Evolutionary conservation across 495 filamentous ascomycete species (phyloP).

Genomic region (Tuber brumale): DNA sequence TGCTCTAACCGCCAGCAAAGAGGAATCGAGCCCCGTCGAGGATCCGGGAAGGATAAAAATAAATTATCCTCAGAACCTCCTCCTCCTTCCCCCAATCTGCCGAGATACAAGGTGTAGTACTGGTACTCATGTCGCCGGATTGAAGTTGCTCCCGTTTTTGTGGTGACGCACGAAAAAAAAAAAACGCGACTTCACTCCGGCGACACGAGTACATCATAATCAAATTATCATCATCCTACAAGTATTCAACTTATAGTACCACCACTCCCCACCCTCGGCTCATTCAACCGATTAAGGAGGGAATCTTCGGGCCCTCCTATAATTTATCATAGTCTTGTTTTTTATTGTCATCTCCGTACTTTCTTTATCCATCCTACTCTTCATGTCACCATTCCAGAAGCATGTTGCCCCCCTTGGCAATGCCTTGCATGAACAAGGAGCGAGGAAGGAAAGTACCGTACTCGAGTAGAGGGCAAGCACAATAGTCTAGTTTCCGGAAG

Average conservation of each 20-base stretch:
- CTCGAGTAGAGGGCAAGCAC: not conserved
- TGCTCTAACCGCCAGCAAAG: not conserved
- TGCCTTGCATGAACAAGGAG: not conserved
- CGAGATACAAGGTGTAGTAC: not conserved
- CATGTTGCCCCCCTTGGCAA: not conserved
- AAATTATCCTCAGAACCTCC: not conserved
- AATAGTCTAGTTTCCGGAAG: not conserved
- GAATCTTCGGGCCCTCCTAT: not conserved
- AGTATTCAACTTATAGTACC: no score
- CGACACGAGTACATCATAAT: no score
- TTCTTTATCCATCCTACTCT: not conserved
- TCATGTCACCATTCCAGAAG: slow-evolving; percentile 1
- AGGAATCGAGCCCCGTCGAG: not conserved
- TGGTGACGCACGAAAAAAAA: not conserved
- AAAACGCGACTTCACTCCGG: not conserved
- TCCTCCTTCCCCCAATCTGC: not conserved
- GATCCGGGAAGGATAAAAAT: not conserved
- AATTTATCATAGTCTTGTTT: not conserved
- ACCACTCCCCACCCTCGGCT: not conserved
- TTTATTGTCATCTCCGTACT: not conserved
- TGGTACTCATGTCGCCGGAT: not conserved
- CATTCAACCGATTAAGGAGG: not conserved
- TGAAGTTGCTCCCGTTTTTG: not conserved
- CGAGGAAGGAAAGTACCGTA: not conserved
- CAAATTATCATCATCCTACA: no score